phyloP scores from a whole-genome alignment of 306 rosid species.

The Oxytropis ochrocephala region DNA sequence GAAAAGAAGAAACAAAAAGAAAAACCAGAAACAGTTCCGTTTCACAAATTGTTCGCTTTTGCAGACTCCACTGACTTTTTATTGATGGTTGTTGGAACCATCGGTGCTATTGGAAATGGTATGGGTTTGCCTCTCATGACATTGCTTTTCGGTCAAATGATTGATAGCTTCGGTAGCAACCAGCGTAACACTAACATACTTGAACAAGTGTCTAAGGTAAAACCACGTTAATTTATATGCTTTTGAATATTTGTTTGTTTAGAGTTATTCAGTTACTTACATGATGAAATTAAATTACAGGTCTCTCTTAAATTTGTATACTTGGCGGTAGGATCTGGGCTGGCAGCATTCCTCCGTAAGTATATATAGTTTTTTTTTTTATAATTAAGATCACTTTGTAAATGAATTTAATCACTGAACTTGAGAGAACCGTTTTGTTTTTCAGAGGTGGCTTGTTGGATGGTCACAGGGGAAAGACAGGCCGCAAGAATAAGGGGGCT shows the following conservation, averaged over 20 bases:
- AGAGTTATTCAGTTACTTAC: not conserved
- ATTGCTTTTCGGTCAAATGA: conserved; percentile 54
- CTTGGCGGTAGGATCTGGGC: conserved; percentile 51
- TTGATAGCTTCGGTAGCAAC: conserved; percentile 55
- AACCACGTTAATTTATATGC: too few relatives aligned
- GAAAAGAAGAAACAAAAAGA: conserved; percentile 33
- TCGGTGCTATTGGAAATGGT: conserved; percentile 81
- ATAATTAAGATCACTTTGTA: not conserved
- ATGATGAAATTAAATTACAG: conserved; percentile 33
- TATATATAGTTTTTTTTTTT: not conserved
- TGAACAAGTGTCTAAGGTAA: conserved; percentile 55
- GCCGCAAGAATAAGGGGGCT: conserved; percentile 79
- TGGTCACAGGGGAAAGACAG: conserved; percentile 93
- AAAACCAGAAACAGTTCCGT: conserved; percentile 46
- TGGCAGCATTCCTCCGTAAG: conserved; percentile 78
- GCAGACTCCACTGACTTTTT: conserved; percentile 61
- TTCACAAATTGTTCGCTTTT: conserved; percentile 61
- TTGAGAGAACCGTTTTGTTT: not conserved
- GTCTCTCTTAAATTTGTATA: conserved; percentile 64
- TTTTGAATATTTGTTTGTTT: not conserved
- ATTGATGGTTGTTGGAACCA: conserved; percentile 53
- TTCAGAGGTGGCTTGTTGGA: conserved; percentile 89
- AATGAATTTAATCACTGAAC: not conserved
- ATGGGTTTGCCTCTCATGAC: conserved; percentile 64
- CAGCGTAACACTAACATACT: conserved; percentile 35